Percentiles rank a stretch among this genome's conserved stretches.
Evolutionary conservation across 108 stramenopile genomes (phyloP).

Genomic region (Seminavis robusta): DNA sequence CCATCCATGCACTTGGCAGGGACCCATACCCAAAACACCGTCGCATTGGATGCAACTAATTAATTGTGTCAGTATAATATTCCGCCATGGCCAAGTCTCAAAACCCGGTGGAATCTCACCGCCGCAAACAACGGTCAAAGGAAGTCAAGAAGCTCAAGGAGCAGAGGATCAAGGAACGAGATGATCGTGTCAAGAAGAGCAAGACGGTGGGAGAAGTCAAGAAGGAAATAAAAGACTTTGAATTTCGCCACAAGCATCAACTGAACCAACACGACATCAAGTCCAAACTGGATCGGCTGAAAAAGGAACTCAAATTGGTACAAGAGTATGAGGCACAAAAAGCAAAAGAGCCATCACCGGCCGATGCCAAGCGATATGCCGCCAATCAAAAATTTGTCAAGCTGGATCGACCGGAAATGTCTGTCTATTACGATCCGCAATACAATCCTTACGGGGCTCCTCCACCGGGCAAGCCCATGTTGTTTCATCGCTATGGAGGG

Average conservation of each 20-base stretch:
- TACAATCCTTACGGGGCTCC: conserved; percentile 84
- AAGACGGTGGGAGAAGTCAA: conserved; percentile 53
- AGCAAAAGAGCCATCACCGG: conserved; percentile 14
- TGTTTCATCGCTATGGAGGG: conserved; percentile 57
- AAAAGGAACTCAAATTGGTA: conserved; percentile 72
- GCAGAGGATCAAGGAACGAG: conserved; percentile 60
- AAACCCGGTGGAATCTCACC: no score
- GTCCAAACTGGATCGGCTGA: conserved; percentile 57
- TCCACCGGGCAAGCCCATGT: conserved; percentile 68
- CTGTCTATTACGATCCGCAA: conserved; percentile 65
- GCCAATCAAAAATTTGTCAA: not conserved
- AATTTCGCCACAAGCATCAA: conserved; percentile 3
- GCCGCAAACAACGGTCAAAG: conserved; percentile 55
- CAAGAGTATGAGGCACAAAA: conserved; percentile 38
- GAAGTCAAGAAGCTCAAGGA: conserved; percentile 71
- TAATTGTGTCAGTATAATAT: no score
- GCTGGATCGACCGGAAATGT: conserved; percentile 47
- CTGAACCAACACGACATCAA: conserved; percentile 18
- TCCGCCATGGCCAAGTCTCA: no score
- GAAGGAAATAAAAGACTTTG: conserved; percentile 28
- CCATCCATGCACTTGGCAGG: no score
- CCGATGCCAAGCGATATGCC: conserved; percentile 17
- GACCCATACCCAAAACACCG: no score
- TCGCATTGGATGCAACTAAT: no score
- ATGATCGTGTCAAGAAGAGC: conserved; percentile 62